Percentiles rank a stretch among this genome's conserved stretches.
These are phyloP conservation scores for Fagopyrum tataricum DNA, from an alignment of 148 eudicot genomes.

Conservation along the genomic window DNA sequence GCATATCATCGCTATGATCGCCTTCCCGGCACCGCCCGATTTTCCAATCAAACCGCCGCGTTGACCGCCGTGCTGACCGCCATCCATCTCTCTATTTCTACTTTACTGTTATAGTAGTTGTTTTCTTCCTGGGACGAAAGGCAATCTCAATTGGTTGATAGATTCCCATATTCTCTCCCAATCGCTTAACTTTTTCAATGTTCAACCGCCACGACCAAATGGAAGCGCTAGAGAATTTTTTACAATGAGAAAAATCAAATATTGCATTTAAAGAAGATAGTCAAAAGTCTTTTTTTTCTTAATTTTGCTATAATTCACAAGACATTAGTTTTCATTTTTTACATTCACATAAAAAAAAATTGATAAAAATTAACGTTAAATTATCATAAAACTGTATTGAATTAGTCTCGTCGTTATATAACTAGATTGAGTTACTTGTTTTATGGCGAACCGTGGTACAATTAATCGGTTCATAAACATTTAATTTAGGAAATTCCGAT, in stretches of 20 bases:
- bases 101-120: neutral
- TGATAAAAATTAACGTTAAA: too few relatives aligned
- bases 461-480: too few relatives aligned
- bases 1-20: slow-evolving; percentile 44
- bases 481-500: too few relatives aligned
- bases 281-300: neutral
- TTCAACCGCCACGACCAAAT: slow-evolving; percentile 7
- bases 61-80: slow-evolving; percentile 6
- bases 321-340: too few relatives aligned
- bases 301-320: neutral
- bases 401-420: too few relatives aligned
- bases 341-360: too few relatives aligned
- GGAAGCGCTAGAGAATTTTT: neutral
- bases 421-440: too few relatives aligned
- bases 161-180: neutral
- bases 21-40: slow-evolving; percentile 38
- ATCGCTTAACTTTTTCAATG: slow-evolving; percentile 1
- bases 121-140: neutral
- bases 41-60: neutral
- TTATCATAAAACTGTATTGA: too few relatives aligned
- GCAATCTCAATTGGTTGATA: slow-evolving; percentile 6
- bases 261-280: neutral
- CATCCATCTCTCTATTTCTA: neutral
- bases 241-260: neutral
- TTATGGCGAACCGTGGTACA: too few relatives aligned